Evolutionary conservation across 352 stramenopile genomes (phyloP).

Genomic region (Saprolegnia diclina): DNA sequence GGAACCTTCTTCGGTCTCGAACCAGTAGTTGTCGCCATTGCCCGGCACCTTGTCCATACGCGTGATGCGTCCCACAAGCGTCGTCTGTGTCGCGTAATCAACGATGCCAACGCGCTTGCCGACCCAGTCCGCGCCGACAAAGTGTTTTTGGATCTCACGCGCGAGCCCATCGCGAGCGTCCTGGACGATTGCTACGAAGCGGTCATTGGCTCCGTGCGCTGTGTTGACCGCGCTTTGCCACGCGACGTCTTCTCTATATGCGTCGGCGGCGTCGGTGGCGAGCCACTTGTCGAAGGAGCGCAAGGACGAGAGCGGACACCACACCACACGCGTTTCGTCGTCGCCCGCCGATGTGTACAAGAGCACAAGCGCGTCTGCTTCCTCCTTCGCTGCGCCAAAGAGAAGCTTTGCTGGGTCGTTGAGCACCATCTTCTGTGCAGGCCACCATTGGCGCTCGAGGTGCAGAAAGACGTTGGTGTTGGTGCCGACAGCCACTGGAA

Average conservation of each 20-base stretch:
- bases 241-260: background rate
- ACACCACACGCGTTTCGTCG: conserved; percentile 27
- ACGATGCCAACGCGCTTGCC: conserved; percentile 19
- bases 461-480: conserved; percentile 63
- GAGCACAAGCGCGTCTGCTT: conserved; percentile 45
- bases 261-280: background rate
- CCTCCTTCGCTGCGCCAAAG: conserved; percentile 36
- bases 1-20: background rate
- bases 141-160: conserved; percentile 21
- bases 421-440: conserved; percentile 56
- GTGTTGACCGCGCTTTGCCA: conserved; percentile 11
- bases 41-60: conserved; percentile 1
- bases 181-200: background rate
- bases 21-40: conserved; percentile 12
- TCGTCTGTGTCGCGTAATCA: conserved; percentile 1
- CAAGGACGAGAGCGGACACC: conserved; percentile 42
- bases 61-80: conserved; percentile 8
- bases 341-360: conserved; percentile 31
- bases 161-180: conserved; percentile 15
- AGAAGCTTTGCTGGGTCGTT: conserved; percentile 55
- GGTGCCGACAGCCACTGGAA: conserved; percentile 64
- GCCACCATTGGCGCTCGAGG: conserved; percentile 65
- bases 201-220: conserved; percentile 8
- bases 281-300: conserved; percentile 22
- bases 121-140: conserved; percentile 17